Percentiles rank a stretch among this genome's conserved stretches.
Evolutionary conservation across 2,329 filamentous ascomycete species (phyloP).

Genomic region (Xylaria sp.): DNA sequence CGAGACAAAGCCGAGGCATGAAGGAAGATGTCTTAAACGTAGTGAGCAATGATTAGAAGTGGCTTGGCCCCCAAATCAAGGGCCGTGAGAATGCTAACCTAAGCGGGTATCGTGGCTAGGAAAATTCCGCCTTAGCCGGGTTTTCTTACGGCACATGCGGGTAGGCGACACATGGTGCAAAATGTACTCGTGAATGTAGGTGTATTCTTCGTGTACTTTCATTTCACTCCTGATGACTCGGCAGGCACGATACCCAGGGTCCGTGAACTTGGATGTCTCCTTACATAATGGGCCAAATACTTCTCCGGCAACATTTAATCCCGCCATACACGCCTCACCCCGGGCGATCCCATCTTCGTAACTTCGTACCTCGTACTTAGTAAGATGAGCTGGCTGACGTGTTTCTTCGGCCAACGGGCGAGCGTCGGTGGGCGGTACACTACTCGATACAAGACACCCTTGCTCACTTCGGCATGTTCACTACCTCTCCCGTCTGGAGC

Average conservation of each 20-base stretch:
- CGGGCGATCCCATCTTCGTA: not conserved
- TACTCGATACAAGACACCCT: not conserved
- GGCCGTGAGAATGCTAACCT: too few species aligned
- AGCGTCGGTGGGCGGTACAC: not conserved
- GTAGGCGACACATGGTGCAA: not conserved
- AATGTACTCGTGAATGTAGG: not conserved
- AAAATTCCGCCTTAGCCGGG: not conserved
- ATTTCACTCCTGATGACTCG: not conserved
- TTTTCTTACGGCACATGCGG: not conserved
- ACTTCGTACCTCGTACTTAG: too few species aligned
- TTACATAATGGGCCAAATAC: not conserved
- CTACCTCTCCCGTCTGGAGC: slow-evolving; percentile 43
- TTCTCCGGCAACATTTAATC: not conserved
- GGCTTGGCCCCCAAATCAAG: not conserved
- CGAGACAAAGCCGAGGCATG: too few species aligned
- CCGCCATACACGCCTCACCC: not conserved
- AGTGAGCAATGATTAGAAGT: not conserved
- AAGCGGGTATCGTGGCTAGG: too few species aligned
- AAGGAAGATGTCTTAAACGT: too few species aligned
- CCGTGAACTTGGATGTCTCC: not conserved
- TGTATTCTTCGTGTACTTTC: not conserved
- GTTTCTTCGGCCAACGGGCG: not conserved
- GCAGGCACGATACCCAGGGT: not conserved
- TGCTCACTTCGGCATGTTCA: slow-evolving; percentile 39
- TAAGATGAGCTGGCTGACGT: slow-evolving; percentile 1